phyloP scores from a whole-genome alignment of 2,329 filamentous ascomycete genomes.

The Neophaeococcomyces aloes region DNA sequence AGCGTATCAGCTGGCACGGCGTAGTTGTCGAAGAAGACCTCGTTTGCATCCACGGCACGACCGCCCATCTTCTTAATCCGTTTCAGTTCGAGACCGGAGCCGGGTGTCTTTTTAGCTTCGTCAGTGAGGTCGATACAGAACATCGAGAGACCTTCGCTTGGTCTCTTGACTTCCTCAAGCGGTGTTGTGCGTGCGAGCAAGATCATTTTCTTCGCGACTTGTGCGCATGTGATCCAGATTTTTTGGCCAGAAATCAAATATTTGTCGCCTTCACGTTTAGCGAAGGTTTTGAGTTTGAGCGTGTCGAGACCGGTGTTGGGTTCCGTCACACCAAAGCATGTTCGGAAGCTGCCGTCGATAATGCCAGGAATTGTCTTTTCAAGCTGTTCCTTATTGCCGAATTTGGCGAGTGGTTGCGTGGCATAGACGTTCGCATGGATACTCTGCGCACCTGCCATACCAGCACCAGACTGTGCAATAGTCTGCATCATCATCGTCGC shows the following conservation, averaged over 20 bases:
- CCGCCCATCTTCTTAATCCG: constrained; percentile 80
- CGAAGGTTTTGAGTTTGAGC: constrained; percentile 56
- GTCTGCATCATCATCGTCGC: constrained; percentile 83
- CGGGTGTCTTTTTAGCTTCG: constrained; percentile 42
- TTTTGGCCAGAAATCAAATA: constrained; percentile 69
- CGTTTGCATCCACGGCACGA: constrained; percentile 70
- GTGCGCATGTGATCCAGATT: constrained; percentile 81
- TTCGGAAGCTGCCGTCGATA: constrained; percentile 59
- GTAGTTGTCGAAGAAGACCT: constrained; percentile 80
- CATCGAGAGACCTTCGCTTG: constrained; percentile 64
- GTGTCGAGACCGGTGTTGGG: constrained; percentile 73
- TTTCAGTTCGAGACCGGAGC: constrained; percentile 54
- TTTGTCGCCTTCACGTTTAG: constrained; percentile 47
- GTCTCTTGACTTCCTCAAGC: constrained; percentile 54
- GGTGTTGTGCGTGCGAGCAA: constrained; percentile 67
- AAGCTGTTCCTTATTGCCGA: constrained; percentile 56
- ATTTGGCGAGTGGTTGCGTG: constrained; percentile 60
- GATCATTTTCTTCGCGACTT: constrained; percentile 75
- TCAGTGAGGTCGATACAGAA: constrained; percentile 64
- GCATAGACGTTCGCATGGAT: constrained; percentile 62
- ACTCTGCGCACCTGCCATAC: constrained; percentile 59
- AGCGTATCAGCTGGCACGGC: constrained; percentile 52
- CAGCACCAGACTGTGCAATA: constrained; percentile 65
- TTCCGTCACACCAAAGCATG: constrained; percentile 78
- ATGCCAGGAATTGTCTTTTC: constrained; percentile 57